Evolutionary conservation across 2,329 filamentous ascomycete genomes (phyloP), one percentile per base, ranked within the genome.

Genomic region (Botrytis porri): DNA sequence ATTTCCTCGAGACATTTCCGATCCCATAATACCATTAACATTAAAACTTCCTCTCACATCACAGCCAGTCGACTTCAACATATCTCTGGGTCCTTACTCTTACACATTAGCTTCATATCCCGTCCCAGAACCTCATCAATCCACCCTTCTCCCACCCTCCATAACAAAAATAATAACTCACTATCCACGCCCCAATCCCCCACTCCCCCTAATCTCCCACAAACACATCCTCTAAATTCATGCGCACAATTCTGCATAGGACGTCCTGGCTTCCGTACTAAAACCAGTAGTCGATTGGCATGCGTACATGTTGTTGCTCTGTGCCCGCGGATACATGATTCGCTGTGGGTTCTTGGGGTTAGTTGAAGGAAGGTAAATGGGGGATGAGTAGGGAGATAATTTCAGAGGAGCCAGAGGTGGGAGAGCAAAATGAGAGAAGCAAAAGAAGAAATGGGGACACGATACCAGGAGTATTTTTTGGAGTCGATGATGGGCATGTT

Each of bases 311-410:
- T 77, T 62, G 77, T 79, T 18, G 78, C 77, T 70, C 79, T 73
- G 45, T 80, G 79, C 4, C 78, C 79, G n/a, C 79, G 75, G 48
- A 80, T 78, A 51, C 78, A 80, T 59, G 79, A 76, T 64, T 78
- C 76, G 69, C 78, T 79, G 45, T 51, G 8, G n/a, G 18, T 57
- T 57, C 14, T 32, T 18, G 12, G 51, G n/a, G 9, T 57, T 7
- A 57, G 14, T 57, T 18, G 7, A 57, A 9, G 18, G 51, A 18
- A 29, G n/a, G n/a, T 57, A 8, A 9, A 29, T 29, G 4, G 0
- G 8, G 3, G 1, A 0, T 3, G 18, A 0, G 16, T 4, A 57
- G 51, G 9, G 14, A 8, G 14, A 54, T 8, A 54, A 1, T 54
- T 54, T 6, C 25, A 29, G n/a, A 29, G 51, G 4, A 45, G 43